Base-by-base conservation (phyloP, 2,329 filamentous ascomycete species). In the Apiospora malaysiana region DNA sequence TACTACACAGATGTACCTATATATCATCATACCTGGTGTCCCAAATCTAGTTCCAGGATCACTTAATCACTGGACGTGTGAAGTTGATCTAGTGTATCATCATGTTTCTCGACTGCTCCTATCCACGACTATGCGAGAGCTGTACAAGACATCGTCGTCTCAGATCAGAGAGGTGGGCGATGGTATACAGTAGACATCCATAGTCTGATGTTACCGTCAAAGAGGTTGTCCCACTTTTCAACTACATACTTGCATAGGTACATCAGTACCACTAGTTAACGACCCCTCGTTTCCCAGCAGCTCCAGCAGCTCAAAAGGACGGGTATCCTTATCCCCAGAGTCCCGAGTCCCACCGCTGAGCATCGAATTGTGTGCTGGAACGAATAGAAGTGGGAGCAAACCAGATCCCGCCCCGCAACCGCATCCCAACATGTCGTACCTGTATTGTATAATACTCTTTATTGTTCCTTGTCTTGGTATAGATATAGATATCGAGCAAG, bases 281-380 rank as follows among this genome's bases (percentile, higher is more conserved):
- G 47, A 47, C 66, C 66, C 66, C 66, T 68, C 66, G 66, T 68
- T 47, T 68, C 66, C 43, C 66, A 68, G 37, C 16, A 45, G 42
- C 42, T 45, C 42, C 23, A 56, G 47, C 25, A 21, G 40, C 21
- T 59, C 27, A 14, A 59, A 37, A 59, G 10, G 51, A 59, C 51
- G 51, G 51, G 51, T 32, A 59, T 63, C 32, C 32, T 63, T 40
- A 63, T 63, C 56, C 56, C 56, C 56, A 63, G 56, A 63, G 12
- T 45, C 12, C 42, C 12, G 42, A 18, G 56, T 63, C 32, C 56
- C 56, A 63, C 56, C 56, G n/a, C 56, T 21, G 27, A 21, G 40
- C 21, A 12, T 63, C 56, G 18, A 63, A 40, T 40, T 63, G 32
- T 21, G 37, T 63, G 32, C 32, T 23, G 18, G 56, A 63, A 10